These are phyloP conservation scores for Stentor roeselii DNA, from an alignment of 73 alveolate genomes.

Conservation along the genomic window DNA sequence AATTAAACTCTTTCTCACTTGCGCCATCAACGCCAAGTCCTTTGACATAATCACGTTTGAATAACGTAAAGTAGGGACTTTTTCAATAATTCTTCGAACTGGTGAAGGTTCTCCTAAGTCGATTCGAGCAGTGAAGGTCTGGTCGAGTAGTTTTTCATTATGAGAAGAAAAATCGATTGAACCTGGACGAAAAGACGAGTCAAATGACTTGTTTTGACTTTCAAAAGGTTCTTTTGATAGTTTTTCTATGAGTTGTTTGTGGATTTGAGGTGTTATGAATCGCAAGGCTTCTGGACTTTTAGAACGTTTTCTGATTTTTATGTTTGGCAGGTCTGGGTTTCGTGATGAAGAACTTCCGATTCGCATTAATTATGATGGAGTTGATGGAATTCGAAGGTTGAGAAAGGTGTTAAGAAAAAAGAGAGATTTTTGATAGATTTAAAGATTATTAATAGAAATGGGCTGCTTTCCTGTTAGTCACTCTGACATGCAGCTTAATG, in stretches of 20 bases:
- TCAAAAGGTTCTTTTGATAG: neutral
- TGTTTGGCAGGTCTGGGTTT: neutral
- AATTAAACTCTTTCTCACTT: constrained; percentile 13
- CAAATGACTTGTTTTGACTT: neutral
- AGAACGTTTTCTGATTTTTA: neutral
- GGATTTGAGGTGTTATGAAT: neutral
- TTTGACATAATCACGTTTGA: neutral
- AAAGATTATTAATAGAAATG: too few relatives aligned
- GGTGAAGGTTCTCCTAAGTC: neutral
- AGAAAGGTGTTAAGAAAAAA: too few relatives aligned
- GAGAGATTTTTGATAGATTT: too few relatives aligned
- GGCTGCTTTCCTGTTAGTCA: too few relatives aligned
- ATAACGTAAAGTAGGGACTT: neutral
- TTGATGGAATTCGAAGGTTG: too few relatives aligned
- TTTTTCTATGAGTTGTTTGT: neutral
- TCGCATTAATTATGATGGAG: too few relatives aligned
- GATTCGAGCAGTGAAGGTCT: neutral
- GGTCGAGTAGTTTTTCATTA: neutral
- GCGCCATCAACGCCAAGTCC: constrained; percentile 18
- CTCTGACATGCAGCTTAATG: too few relatives aligned
- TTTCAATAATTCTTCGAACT: neutral
- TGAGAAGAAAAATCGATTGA: neutral
- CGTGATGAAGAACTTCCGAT: too few relatives aligned
- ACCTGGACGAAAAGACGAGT: neutral
- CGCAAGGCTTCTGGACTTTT: neutral